Conservation (phyloP, 169 alveolate species). For the Eimeria tenella region DNA sequence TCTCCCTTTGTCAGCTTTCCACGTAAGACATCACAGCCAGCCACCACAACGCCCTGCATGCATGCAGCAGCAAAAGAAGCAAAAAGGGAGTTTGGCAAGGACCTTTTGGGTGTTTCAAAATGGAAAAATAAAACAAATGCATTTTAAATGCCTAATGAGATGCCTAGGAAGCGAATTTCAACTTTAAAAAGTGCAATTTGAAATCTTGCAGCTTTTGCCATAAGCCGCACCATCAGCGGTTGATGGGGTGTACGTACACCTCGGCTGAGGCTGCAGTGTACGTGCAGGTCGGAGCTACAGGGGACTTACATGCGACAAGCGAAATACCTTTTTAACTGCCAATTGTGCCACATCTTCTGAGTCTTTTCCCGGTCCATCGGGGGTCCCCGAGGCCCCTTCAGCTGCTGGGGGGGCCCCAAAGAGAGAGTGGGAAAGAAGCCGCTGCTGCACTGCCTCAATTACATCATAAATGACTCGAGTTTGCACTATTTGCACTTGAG, state of each 20-base stretch:
- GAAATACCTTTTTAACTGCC: conserved; percentile 2
- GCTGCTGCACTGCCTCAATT: conserved; percentile 43
- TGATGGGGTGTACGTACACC: too few species aligned
- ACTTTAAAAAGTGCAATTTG: too few species aligned
- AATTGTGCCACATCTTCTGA: not conserved
- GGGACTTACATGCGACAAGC: conserved; percentile 16
- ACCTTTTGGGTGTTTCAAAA: too few species aligned
- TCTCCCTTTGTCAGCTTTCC: conserved; percentile 16
- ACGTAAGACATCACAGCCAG: conserved; percentile 26
- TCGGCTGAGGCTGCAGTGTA: too few species aligned
- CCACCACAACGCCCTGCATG: conserved; percentile 33
- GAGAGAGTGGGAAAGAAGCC: conserved; percentile 19
- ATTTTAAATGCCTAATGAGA: too few species aligned
- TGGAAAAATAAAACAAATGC: too few species aligned
- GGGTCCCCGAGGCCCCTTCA: not conserved
- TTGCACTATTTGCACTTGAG: not conserved
- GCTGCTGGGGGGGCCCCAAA: conserved; percentile 20
- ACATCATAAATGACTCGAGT: conserved; percentile 16
- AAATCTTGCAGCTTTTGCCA: too few species aligned
- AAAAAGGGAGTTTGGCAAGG: not conserved
- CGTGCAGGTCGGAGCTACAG: too few species aligned
- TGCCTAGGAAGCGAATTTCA: too few species aligned
- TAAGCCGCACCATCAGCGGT: too few species aligned
- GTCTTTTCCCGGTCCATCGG: not conserved
- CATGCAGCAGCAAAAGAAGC: not conserved